These are phyloP conservation scores for Mycosarcoma maydis DNA, from an alignment of 1,284 basidiomycete species.

Conservation along the genomic window DNA sequence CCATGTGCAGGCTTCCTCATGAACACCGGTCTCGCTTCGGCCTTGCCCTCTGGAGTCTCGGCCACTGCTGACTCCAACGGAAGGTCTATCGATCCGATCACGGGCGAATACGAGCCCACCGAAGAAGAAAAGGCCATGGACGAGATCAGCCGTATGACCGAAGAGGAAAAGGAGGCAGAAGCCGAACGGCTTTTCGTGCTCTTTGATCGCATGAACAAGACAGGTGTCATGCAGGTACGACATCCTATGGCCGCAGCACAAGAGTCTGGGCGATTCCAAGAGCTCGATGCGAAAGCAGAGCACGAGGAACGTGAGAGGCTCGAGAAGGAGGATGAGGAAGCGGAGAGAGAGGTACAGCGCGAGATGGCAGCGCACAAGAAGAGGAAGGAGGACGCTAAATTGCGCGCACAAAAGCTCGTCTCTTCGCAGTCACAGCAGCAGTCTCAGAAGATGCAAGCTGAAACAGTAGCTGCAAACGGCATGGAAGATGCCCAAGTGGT, in stretches of 20 bases:
- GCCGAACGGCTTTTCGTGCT: conserved; percentile 56
- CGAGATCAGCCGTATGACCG: conserved; percentile 44
- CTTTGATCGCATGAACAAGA: conserved; percentile 57
- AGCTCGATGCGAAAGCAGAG: conserved; percentile 25
- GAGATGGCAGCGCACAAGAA: conserved; percentile 30
- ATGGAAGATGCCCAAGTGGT: not conserved
- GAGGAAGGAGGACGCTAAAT: conserved; percentile 28
- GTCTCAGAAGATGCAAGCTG: not conserved
- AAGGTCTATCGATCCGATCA: conserved; percentile 53
- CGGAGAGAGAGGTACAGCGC: conserved; percentile 35
- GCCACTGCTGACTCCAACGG: conserved; percentile 9
- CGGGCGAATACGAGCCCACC: conserved; percentile 49
- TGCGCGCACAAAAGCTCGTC: conserved; percentile 22
- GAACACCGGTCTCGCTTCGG: conserved; percentile 36
- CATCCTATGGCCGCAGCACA: conserved; percentile 45
- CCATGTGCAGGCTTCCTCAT: conserved; percentile 60
- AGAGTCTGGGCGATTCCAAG: conserved; percentile 43
- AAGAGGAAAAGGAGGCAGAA: conserved; percentile 57
- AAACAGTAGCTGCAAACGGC: not conserved
- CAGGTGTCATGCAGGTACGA: conserved; percentile 50
- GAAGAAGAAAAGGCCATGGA: conserved; percentile 39
- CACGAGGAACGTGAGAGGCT: conserved; percentile 19
- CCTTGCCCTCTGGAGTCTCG: conserved; percentile 27
- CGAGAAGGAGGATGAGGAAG: conserved; percentile 40
- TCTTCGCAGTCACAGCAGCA: not conserved